A percentile compares a stretch with the other conserved stretches of the same genome.
Conservation (phyloP, 2,329 filamentous ascomycete species). For the Myriosclerotinia scirpicola region DNA sequence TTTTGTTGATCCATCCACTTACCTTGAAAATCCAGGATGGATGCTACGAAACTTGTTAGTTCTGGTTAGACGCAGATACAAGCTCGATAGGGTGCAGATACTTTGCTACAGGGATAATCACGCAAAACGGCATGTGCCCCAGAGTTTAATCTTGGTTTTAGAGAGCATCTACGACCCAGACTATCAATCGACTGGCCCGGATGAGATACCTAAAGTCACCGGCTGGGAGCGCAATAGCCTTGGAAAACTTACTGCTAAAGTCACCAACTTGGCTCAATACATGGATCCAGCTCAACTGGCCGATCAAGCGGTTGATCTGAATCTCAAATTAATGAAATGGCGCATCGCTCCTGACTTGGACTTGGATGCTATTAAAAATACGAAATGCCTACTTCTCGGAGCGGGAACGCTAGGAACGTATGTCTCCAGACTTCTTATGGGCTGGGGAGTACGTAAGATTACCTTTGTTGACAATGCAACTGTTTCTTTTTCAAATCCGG, state of each 20-base stretch:
- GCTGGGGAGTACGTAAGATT: constrained; percentile 93
- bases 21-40: constrained; percentile 85
- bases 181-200: constrained; percentile 18
- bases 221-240: constrained; percentile 88
- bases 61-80: constrained; percentile 79
- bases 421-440: constrained; percentile 86
- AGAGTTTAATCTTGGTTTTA: constrained; percentile 71
- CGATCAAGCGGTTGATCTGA: constrained; percentile 92
- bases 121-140: constrained; percentile 71
- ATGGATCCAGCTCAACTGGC: constrained; percentile 88
- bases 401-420: constrained; percentile 93
- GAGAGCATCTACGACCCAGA: constrained; percentile 32
- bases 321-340: constrained; percentile 99
- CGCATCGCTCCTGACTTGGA: constrained; percentile 86
- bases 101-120: constrained; percentile 89
- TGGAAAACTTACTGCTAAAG: constrained; percentile 74
- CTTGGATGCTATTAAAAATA: constrained; percentile 83
- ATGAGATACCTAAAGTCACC: constrained; percentile 78
- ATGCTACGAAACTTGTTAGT: constrained; percentile 86
- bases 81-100: constrained; percentile 74
- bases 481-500: constrained; percentile 95
- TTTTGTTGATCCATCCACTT: constrained; percentile 92
- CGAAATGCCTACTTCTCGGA: constrained; percentile 85
- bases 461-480: constrained; percentile 93
- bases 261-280: constrained; percentile 83